Percentiles rank a stretch among this genome's conserved stretches.
Conservation (phyloP, 371 early-diverging fungal species). For the Zychaea mexicana region DNA sequence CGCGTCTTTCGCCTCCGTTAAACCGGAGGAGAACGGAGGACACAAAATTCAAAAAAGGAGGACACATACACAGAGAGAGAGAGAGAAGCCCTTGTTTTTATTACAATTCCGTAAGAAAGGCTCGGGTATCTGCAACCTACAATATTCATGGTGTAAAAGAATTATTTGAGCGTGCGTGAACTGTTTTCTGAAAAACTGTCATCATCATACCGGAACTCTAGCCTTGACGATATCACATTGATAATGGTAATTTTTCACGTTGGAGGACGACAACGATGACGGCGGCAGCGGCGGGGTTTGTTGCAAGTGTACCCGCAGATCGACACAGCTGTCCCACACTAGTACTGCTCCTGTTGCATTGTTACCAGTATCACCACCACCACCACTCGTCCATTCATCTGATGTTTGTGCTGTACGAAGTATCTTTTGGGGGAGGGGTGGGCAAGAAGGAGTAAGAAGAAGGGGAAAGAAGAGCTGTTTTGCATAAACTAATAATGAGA, state of each 20-base stretch:
- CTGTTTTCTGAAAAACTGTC: too few relatives aligned
- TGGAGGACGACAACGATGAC: background rate
- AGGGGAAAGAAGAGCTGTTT: background rate
- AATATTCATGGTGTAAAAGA: background rate
- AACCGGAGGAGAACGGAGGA: too few relatives aligned
- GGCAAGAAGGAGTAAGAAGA: background rate
- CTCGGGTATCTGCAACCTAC: background rate
- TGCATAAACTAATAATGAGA: background rate
- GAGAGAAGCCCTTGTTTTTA: background rate
- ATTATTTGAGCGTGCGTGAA: background rate
- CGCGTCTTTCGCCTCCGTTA: too few relatives aligned
- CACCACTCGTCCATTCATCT: background rate
- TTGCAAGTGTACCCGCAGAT: background rate
- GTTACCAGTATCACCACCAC: too few relatives aligned
- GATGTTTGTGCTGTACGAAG: background rate
- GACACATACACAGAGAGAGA: too few relatives aligned
- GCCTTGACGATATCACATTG: conserved; percentile 2
- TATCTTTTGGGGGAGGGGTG: background rate
- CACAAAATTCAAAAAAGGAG: too few relatives aligned
- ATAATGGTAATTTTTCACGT: background rate
- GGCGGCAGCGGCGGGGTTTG: background rate
- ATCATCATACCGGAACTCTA: background rate
- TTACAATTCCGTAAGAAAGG: background rate
- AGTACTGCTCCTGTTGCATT: background rate
- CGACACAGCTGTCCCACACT: background rate